phyloP scores from a whole-genome alignment of 495 filamentous ascomycete species.

The Penicillium bialowiezense region DNA sequence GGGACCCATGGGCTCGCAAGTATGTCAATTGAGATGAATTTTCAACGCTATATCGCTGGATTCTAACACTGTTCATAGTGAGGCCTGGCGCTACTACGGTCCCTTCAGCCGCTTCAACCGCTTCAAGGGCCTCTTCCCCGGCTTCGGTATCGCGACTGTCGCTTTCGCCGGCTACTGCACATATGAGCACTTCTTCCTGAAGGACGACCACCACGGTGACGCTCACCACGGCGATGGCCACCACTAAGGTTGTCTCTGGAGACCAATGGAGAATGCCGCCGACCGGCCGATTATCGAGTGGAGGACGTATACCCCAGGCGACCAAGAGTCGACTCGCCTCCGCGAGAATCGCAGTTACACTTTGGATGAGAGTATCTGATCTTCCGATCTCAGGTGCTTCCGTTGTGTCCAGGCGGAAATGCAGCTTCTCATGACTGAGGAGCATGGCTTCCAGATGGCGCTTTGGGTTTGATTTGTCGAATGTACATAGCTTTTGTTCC shows the following conservation, averaged over 20 bases:
- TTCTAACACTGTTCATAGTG: conserved; percentile 53
- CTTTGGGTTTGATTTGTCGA: conserved; percentile 39
- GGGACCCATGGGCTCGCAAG: conserved; percentile 87
- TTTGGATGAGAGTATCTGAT: conserved; percentile 11
- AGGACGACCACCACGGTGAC: conserved; percentile 60
- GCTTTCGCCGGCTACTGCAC: conserved; percentile 86
- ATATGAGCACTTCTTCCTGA: conserved; percentile 82
- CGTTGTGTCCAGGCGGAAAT: conserved; percentile 11
- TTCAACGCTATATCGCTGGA: neutral
- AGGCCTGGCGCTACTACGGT: conserved; percentile 91
- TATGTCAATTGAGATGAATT: conserved; percentile 33
- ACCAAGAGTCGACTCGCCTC: conserved; percentile 14
- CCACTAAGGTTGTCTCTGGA: conserved; percentile 27
- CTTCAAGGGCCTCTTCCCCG: conserved; percentile 81
- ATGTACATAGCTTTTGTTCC: conserved; percentile 45
- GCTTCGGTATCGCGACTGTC: conserved; percentile 85
- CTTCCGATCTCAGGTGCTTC: conserved; percentile 4
- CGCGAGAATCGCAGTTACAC: conserved; percentile 8
- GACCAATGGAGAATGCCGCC: conserved; percentile 9
- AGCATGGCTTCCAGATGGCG: conserved; percentile 22
- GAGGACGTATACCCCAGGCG: conserved; percentile 31
- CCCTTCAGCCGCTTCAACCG: conserved; percentile 85
- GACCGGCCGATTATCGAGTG: conserved; percentile 14
- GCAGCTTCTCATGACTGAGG: conserved; percentile 6
- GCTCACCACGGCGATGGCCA: conserved; percentile 48